Conservation (phyloP, 2,329 filamentous ascomycete species). For the Xylariales sp. region DNA sequence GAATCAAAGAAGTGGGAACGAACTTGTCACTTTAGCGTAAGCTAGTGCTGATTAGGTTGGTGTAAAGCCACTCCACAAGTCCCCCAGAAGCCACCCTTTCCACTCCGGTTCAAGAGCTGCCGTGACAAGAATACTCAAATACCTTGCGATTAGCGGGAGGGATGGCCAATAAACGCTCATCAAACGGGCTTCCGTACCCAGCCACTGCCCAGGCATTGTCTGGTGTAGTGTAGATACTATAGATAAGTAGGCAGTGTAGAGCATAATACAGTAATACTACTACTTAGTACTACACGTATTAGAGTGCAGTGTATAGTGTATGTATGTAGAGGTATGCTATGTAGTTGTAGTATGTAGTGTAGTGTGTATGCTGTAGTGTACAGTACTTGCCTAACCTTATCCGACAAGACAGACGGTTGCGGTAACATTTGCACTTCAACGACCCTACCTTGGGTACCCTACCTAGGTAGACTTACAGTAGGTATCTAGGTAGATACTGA, state of each 20-base stretch:
- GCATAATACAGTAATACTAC: no score
- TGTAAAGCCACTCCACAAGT: slow-evolving; percentile 19
- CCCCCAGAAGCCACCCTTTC: slow-evolving; percentile 17
- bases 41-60: slow-evolving; percentile 35
- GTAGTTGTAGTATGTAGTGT: no score
- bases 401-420: neutral
- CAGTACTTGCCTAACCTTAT: no score
- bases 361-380: no score
- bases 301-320: no score
- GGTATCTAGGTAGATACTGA: no score
- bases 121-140: slow-evolving; percentile 39
- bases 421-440: neutral
- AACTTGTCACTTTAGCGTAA: neutral
- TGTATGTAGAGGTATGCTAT: no score
- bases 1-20: slow-evolving; percentile 4
- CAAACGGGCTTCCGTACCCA: neutral
- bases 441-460: neutral
- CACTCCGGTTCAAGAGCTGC: slow-evolving; percentile 30
- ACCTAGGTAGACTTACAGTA: no score
- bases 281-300: no score
- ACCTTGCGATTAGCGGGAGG: slow-evolving; percentile 11
- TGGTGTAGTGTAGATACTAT: neutral
- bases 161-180: slow-evolving; percentile 23
- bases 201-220: slow-evolving; percentile 4
- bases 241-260: no score